These are phyloP conservation scores for Remersonia thermophila DNA, from an alignment of 2,329 filamentous ascomycete species.

Conservation along the genomic window DNA sequence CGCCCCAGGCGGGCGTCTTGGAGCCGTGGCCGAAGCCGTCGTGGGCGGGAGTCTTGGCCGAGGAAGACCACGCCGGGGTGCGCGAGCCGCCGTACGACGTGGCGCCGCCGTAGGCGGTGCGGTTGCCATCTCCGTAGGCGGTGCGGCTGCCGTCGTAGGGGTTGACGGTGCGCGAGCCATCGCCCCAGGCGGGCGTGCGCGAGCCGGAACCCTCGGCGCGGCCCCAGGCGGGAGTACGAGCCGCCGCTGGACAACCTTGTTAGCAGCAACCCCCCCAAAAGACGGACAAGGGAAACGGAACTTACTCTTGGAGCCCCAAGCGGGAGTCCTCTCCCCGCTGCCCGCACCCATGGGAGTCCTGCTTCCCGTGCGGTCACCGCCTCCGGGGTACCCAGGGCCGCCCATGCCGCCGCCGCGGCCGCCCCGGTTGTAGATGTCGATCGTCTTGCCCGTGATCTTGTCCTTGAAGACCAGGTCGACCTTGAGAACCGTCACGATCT, in stretches of 20 bases:
- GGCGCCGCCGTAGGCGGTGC: slow-evolving; percentile 59
- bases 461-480: slow-evolving; percentile 78
- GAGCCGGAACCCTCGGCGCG: slow-evolving; percentile 40
- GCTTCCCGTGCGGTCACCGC: slow-evolving; percentile 25
- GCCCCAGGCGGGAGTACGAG: slow-evolving; percentile 51
- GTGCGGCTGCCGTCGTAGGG: slow-evolving; percentile 65
- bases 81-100: slow-evolving; percentile 68
- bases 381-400: slow-evolving; percentile 9
- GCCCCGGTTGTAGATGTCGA: slow-evolving; percentile 51
- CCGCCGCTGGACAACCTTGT: slow-evolving; percentile 35
- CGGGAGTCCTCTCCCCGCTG: slow-evolving; percentile 58
- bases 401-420: slow-evolving; percentile 26
- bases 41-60: slow-evolving; percentile 56
- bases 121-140: slow-evolving; percentile 67
- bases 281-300: slow-evolving; percentile 14
- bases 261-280: neutral
- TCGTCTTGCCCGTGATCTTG: slow-evolving; percentile 62
- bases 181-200: slow-evolving; percentile 59
- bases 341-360: slow-evolving; percentile 54
- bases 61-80: slow-evolving; percentile 68
- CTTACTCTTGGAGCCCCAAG: slow-evolving; percentile 62
- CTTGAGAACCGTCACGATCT: slow-evolving; percentile 75
- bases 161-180: slow-evolving; percentile 55
- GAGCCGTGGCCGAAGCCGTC: slow-evolving; percentile 54
- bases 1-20: slow-evolving; percentile 53